Conservation (phyloP, 148 eudicot species). For the Euryodendron excelsum region DNA sequence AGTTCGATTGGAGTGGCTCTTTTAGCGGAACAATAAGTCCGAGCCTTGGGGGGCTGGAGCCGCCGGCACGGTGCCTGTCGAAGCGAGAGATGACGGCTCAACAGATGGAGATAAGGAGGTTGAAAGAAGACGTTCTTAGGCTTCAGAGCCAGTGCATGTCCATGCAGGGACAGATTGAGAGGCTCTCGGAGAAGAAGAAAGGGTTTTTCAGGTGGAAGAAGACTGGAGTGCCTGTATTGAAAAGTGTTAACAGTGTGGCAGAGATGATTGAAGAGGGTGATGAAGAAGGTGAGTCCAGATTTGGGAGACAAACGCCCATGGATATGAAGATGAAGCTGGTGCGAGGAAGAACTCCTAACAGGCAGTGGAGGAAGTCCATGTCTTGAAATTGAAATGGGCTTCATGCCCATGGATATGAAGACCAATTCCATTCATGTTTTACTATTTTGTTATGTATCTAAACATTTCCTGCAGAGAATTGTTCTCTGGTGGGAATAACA, state of each 20-base stretch:
- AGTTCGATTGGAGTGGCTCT: slow-evolving; percentile 63
- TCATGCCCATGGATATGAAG: too few species aligned
- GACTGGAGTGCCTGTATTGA: slow-evolving; percentile 34
- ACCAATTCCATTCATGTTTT: too few species aligned
- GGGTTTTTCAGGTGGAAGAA: slow-evolving; percentile 68
- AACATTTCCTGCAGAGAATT: too few species aligned
- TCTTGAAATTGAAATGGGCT: slow-evolving; percentile 34
- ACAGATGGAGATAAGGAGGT: slow-evolving; percentile 56
- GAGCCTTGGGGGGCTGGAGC: slow-evolving; percentile 33
- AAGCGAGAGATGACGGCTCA: slow-evolving; percentile 49
- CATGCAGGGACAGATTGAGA: slow-evolving; percentile 66
- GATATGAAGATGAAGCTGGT: slow-evolving; percentile 27
- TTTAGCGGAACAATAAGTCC: slow-evolving; percentile 41
- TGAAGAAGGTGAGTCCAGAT: slow-evolving; percentile 27
- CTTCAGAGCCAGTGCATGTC: slow-evolving; percentile 57
- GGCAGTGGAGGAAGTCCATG: slow-evolving; percentile 59
- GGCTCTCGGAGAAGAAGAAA: slow-evolving; percentile 47
- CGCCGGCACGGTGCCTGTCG: slow-evolving; percentile 44
- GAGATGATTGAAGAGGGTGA: slow-evolving; percentile 27
- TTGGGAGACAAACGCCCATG: slow-evolving; percentile 44
- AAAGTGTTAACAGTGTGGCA: slow-evolving; percentile 13
- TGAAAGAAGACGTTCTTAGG: slow-evolving; percentile 65
- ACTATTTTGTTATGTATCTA: too few species aligned
- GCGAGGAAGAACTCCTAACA: slow-evolving; percentile 42
- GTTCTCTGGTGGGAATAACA: too few species aligned